Evolutionary conservation across 768 basidiomycete genomes (phyloP), one percentile per base, ranked within the genome.

Genomic region (Amanita pallidorosea): DNA sequence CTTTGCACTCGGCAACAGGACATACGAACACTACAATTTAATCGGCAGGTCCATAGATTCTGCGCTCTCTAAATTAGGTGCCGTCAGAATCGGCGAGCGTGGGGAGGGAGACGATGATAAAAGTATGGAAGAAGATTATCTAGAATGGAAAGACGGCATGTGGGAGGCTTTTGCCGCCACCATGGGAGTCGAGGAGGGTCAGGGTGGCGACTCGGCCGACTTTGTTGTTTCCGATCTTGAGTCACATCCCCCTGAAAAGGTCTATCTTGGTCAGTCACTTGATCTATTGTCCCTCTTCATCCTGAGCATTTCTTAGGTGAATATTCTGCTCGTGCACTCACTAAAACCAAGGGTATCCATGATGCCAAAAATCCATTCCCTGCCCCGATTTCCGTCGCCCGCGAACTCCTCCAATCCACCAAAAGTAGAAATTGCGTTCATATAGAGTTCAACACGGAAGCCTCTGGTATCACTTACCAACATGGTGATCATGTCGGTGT

Each of bases 21-120:
- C 90, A 18, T 97, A 97, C 64, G 92, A 97, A 62, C 94, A 97
- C 65, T 98, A 95, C 70, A 97, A 97, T 62, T 76, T 84, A 53
- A 91, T 98, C 58, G 81, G 85, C 15, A 78, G 85, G 38, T 80
- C 81, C 54, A 75, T 94, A 49, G 95, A 99, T 59, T 60, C 73
- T 2, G 67, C 79, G 25, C 69, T 99, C 53, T 66, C 77, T 4
- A 80, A 83, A 61, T 83, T 92, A 73, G 95, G 93, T 25, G 96
- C 80, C 18, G 64, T 72, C 49, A 81, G 91, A 47, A 87, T 98
- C 33, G 93, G 93, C 38, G 83, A 85, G 63, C 75, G 85, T 35
- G 95, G 95, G 8, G 94, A 98, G 67, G 95, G 95, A 56, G 96
- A 99, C 61, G 95, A 99, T 62, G 96, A 99, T 68, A 96, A 96